Evolutionary conservation across 805 yeast genomes (phyloP).

Genomic region (Candida schatavii): DNA sequence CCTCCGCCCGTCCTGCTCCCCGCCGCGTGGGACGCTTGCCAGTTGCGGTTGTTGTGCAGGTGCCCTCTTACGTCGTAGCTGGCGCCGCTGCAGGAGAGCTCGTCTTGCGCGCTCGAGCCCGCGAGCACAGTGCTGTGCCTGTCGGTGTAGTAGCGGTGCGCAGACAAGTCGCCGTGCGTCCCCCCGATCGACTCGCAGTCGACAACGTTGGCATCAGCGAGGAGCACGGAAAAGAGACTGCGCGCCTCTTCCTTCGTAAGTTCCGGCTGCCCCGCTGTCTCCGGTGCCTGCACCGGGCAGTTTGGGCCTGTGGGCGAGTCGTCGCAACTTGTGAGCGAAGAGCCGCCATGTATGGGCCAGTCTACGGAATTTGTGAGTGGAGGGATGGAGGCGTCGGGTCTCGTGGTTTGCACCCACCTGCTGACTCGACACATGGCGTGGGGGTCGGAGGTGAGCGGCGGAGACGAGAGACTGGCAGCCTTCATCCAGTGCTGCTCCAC

Average conservation of each 20-base stretch:
- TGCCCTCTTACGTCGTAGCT: too few species aligned
- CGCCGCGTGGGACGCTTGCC: background rate
- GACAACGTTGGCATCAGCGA: conserved; percentile 17
- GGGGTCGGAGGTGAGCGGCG: conserved; percentile 1
- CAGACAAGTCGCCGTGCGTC: conserved; percentile 14
- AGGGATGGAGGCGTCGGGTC: background rate
- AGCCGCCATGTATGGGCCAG: too few species aligned
- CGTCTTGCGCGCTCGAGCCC: background rate
- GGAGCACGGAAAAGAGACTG: background rate
- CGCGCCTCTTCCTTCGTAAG: background rate
- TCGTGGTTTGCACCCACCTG: background rate
- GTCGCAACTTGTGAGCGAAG: background rate
- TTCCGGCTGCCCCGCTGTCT: background rate
- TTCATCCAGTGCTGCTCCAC: conserved; percentile 1
- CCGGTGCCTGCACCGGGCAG: background rate
- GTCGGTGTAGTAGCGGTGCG: conserved; percentile 4
- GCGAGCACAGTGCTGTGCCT: background rate
- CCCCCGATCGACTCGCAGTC: conserved; percentile 12
- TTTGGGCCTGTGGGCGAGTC: background rate
- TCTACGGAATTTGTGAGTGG: too few species aligned
- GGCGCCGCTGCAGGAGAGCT: background rate
- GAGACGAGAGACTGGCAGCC: background rate
- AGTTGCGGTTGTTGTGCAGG: too few species aligned
- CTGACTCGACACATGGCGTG: background rate
- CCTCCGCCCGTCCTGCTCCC: background rate